Base-by-base conservation (phyloP, 495 filamentous ascomycete species). In the Trichodelitschia bisporula region DNA sequence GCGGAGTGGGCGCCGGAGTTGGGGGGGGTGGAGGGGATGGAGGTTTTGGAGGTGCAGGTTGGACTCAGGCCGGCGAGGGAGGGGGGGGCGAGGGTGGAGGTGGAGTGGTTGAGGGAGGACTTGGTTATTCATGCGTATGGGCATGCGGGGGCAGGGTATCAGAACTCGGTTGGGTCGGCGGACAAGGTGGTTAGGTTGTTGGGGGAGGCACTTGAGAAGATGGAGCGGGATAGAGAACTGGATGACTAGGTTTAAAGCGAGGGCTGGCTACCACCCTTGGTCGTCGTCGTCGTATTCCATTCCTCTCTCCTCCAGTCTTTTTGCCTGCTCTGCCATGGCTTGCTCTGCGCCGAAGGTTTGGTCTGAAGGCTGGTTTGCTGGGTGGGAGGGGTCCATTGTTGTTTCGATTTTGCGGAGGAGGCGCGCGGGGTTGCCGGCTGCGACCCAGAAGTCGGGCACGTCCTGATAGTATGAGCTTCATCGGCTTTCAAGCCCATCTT, bases 21-120 rank as follows among this genome's bases (percentile, higher is more conserved):
- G 9, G 28, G 49, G 33, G 39, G 26, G 31, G 36, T 15, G 16
- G 33, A 28, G 6, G 45, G 36, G n/a, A 17, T 53, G 36, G 51
- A 56, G 36, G 45, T 50, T 19, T 12, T 55, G 18, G 45, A 39
- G 27, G 48, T 44, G 34, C 40, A 45, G 33, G 47, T 47, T n/a
- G 53, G 54, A n/a, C 31, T 54, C 4, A 36, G 53, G 37, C 53
- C 53, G 11, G 45, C 37, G 21, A 36, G 54, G 35, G 35, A 42
- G 15, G 46, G 48, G 17, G 56, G 49, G 4, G 31, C 42, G 31
- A 54, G 47, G 35, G 34, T 52, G 28, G 50, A 40, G 36, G 20
- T 31, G 14, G 45, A 45, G 37, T 18, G 28, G 17, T 15, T 46
- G 28, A 14, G 27, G 4, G 18, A 20, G 14, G 20, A 26, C 5